Percentiles rank a stretch among this genome's conserved stretches.
phyloP scores from a whole-genome alignment of 169 alveolate genomes.

The Theileria parva region DNA sequence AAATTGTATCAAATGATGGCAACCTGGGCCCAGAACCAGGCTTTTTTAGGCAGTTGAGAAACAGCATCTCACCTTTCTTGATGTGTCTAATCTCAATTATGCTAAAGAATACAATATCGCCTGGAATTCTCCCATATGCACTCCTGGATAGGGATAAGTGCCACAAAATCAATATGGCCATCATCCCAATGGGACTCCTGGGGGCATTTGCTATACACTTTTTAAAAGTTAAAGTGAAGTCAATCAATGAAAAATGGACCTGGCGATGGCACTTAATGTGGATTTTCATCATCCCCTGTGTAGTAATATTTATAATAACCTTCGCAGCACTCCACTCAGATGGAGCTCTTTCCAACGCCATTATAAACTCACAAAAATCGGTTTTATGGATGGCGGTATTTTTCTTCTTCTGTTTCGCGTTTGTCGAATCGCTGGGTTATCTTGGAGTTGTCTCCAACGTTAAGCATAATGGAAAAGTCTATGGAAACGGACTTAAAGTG shows the following conservation, averaged over 20 bases:
- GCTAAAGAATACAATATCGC: neutral
- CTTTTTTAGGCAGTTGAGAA: neutral
- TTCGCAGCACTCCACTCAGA: constrained; percentile 13
- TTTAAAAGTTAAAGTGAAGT: neutral
- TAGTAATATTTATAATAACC: constrained; percentile 1
- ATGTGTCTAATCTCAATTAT: neutral
- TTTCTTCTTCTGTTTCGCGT: constrained; percentile 9
- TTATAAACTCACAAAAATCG: neutral
- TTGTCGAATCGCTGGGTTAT: constrained; percentile 28
- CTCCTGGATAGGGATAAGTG: constrained; percentile 16
- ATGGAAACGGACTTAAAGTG: constrained; percentile 5
- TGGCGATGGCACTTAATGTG: constrained; percentile 23
- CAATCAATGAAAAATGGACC: constrained; percentile 4
- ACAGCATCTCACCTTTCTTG: constrained; percentile 10
- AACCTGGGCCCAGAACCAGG: constrained; percentile 4
- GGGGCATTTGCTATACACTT: constrained; percentile 3
- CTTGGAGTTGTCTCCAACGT: constrained; percentile 22
- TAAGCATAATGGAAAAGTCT: constrained; percentile 13
- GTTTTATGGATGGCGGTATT: constrained; percentile 8
- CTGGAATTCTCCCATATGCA: constrained; percentile 7
- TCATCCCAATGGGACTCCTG: constrained; percentile 7
- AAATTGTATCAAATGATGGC: neutral
- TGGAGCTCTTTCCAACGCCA: neutral
- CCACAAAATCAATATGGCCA: constrained; percentile 5
- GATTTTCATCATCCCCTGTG: constrained; percentile 11